These are phyloP conservation scores for Borovskyia barvae DNA, from an alignment of 208 protist species.

Conservation along the genomic window DNA sequence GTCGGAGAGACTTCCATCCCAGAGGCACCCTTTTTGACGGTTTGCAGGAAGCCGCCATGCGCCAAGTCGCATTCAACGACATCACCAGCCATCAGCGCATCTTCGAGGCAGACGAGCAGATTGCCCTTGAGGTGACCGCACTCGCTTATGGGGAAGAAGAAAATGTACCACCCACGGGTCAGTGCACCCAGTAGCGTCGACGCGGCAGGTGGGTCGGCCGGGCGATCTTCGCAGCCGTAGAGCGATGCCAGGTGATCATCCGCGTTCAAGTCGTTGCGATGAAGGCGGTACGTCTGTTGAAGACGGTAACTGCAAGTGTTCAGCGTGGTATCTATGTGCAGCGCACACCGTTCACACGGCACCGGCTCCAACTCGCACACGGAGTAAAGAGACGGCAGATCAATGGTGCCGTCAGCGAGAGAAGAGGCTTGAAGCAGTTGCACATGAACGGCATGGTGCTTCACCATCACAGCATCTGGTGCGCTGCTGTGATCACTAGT, in stretches of 20 bases:
- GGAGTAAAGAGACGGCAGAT: conserved; percentile 30
- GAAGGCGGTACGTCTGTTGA: conserved; percentile 30
- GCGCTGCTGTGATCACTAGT: too few species aligned
- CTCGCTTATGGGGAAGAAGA: conserved; percentile 74
- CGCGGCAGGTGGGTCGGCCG: too few species aligned
- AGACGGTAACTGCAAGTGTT: conserved; percentile 49
- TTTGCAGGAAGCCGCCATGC: conserved; percentile 11
- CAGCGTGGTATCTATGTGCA: conserved; percentile 34
- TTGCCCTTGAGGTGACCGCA: conserved; percentile 37
- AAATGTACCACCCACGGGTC: conserved; percentile 24
- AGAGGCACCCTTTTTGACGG: too few species aligned
- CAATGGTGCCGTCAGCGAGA: conserved; percentile 10
- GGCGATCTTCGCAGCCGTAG: too few species aligned
- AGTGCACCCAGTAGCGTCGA: neutral
- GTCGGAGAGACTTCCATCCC: too few species aligned
- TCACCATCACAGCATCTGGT: neutral
- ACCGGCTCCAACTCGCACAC: conserved; percentile 22
- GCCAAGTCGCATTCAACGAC: conserved; percentile 38
- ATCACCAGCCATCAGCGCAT: conserved; percentile 38
- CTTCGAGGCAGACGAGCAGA: conserved; percentile 34
- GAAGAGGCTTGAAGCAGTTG: conserved; percentile 7
- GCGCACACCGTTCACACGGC: conserved; percentile 20
- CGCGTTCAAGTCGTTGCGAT: too few species aligned
- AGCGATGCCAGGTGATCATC: too few species aligned
- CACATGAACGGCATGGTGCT: neutral